Conservation (phyloP, 805 yeast genomes). For the Schwanniomyces occidentalis region DNA sequence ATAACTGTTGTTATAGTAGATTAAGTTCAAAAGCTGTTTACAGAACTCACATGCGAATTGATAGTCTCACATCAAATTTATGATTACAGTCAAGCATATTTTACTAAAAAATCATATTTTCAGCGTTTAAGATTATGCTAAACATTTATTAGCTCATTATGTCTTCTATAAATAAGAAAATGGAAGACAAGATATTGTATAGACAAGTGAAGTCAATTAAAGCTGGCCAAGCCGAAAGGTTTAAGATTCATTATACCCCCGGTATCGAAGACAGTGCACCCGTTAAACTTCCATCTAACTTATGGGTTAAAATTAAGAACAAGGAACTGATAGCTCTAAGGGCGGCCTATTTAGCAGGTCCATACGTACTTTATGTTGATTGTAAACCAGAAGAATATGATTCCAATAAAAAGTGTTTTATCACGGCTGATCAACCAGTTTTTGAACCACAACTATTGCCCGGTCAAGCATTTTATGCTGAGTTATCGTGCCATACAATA, state of each 20-base stretch:
- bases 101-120: no score
- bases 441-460: conserved; percentile 73
- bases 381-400: conserved; percentile 67
- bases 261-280: conserved; percentile 6
- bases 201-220: conserved; percentile 46
- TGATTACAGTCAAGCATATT: no score
- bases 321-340: conserved; percentile 69
- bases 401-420: conserved; percentile 51
- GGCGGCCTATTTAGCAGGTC: conserved; percentile 88
- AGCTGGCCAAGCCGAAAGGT: conserved; percentile 62
- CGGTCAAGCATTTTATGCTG: conserved; percentile 61
- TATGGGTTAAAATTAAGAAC: conserved; percentile 66
- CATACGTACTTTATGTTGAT: conserved; percentile 82
- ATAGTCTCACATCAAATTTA: no score
- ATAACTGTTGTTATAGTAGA: no score
- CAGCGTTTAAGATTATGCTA: no score
- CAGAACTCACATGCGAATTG: no score
- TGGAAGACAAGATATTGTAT: conserved; percentile 24
- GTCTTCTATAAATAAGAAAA: no score
- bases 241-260: conserved; percentile 50
- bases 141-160: no score
- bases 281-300: conserved; percentile 17
- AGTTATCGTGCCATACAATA: conserved; percentile 63
- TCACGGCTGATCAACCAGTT: conserved; percentile 76
- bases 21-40: no score